Evolutionary conservation across 768 basidiomycete genomes (phyloP).

Genomic region (Hygrophorus pudorinus): DNA sequence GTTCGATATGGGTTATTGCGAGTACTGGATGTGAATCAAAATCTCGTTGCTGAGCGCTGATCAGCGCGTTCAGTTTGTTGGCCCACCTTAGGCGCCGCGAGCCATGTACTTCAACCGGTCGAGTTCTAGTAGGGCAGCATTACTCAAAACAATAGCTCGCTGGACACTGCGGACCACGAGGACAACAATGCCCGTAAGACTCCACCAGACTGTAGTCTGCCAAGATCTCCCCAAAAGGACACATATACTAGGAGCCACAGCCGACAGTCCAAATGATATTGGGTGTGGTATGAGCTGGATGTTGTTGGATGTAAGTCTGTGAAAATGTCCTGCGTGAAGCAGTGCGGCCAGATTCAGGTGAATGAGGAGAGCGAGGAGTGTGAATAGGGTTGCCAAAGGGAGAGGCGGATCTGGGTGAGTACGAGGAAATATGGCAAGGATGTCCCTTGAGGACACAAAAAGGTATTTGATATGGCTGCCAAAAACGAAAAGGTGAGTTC

Average conservation of each 20-base stretch:
- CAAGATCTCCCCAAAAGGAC: slow-evolving; percentile 38
- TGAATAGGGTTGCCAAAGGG: slow-evolving; percentile 34
- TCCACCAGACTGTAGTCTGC: slow-evolving; percentile 49
- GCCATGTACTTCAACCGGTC: slow-evolving; percentile 46
- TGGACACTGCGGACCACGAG: slow-evolving; percentile 36
- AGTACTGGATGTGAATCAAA: too few species aligned
- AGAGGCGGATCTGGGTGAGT: slow-evolving; percentile 21
- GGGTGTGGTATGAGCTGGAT: slow-evolving; percentile 21
- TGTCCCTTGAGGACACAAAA: slow-evolving; percentile 28
- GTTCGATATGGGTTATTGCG: too few species aligned
- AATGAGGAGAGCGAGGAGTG: slow-evolving; percentile 37
- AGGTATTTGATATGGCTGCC: slow-evolving; percentile 41
- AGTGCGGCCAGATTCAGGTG: slow-evolving; percentile 40
- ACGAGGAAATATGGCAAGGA: slow-evolving; percentile 33
- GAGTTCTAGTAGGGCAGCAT: slow-evolving; percentile 37
- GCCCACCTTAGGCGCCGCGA: slow-evolving; percentile 34
- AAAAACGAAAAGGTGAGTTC: slow-evolving; percentile 7
- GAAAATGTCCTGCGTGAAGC: slow-evolving; percentile 27
- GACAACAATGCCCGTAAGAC: slow-evolving; percentile 30
- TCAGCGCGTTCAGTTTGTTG: neutral
- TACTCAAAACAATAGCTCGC: slow-evolving; percentile 32
- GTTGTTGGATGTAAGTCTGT: slow-evolving; percentile 13
- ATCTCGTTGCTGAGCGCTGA: too few species aligned
- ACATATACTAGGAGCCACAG: slow-evolving; percentile 39
- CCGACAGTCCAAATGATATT: slow-evolving; percentile 19